Base-by-base conservation (phyloP, 176 grass and related monocot genomes). In the Oryza meridionalis region DNA sequence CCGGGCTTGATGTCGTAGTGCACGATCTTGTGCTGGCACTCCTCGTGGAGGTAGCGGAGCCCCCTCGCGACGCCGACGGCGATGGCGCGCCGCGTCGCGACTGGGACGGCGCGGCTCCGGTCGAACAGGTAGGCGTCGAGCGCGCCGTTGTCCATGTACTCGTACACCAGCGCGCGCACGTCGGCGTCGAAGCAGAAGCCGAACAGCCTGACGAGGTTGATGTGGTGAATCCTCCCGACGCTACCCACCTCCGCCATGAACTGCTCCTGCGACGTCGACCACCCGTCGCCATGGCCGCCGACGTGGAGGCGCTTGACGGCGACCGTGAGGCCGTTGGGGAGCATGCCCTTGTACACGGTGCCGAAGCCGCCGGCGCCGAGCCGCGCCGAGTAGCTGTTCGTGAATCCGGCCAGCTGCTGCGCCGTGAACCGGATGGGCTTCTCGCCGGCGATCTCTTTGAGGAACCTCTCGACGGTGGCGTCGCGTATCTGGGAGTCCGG, bases 161-260 rank as follows among this genome's bases (percentile, higher is more conserved):
- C 94, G 42, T 94, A 97, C 9, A 94, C 88, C 2, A 97, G 81
- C 11, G 91, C 91, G 49, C 65, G 49, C 4, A 51, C 49, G 49
- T 91, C 94, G 5, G 7, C 42, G 32, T 92, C 91, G 65, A 97
- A 97, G 89, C 91, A 97, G 85, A 97, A 97, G 11, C 94, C 94
- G 33, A 90, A 94, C n/a, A 97, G 89, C 27, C 82, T 85, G 76
- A 97, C 94, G 21, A 97, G 87, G 81, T 97, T 82, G 8, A 94
- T 76, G 43, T 94, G 94, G 78, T 97, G 88, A 0, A 91, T 97
- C 27, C 91, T 73, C 4, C 94, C 94, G 5, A 92, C 80, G 3
- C 87, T 91, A 13, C 87, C 87, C 6, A 97, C 67, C 81, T 97
- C 89, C 1, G 94, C 94, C 88, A 96, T 92, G 81, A 94, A 93